Evolutionary conservation across 352 stramenopile genomes (phyloP), one percentile per base, ranked within the genome.

Genomic region (Pythium dissotocum): DNA sequence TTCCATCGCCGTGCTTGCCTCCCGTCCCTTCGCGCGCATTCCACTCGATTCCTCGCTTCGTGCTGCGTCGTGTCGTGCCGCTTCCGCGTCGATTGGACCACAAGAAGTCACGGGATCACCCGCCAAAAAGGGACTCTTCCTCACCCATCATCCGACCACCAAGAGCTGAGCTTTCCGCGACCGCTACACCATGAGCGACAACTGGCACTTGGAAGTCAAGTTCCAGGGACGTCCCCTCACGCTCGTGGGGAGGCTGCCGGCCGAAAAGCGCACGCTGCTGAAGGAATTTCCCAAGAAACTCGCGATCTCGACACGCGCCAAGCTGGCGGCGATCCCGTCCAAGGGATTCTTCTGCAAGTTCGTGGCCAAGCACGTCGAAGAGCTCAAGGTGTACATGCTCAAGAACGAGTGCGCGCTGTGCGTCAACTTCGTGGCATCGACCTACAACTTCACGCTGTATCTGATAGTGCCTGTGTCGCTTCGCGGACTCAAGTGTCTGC

Each of bases 321-420:
- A 94, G 68, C 74, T 93, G 49, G 66, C 79, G 5, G 86, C 87
- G 32, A 90, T 95, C 62, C 87, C 87, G n/a, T 86, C 83, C 36
- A 93, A 91, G 58, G 87, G 87, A 7, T 93, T 95, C 65, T 95
- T 95, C 71, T 95, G 87, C 74, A 95, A 95, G 76, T 95, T 95
- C 71, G 84, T 91, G 36, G 84, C 85, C 42, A 95, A 95, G 67
- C 84, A 93, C 70, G 78, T 80, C 61, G 83, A 91, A 53, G 86
- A 95, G 51, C 88, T 95, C 74, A 92, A 94, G 53, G 77, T 88
- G 16, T 95, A 95, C 79, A 93, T 95, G 85, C 89, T 89, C 67
- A 89, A 91, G 65, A 81, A 95, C 75, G 83, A 89, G 69, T 94
- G 87, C 63, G 81, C 87, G 44, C 76, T 93, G 21, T 95, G 87